Evolutionary conservation across 768 basidiomycete genomes (phyloP), one percentile per base, ranked within the genome.

Genomic region (Pleurotus pulmonarius): DNA sequence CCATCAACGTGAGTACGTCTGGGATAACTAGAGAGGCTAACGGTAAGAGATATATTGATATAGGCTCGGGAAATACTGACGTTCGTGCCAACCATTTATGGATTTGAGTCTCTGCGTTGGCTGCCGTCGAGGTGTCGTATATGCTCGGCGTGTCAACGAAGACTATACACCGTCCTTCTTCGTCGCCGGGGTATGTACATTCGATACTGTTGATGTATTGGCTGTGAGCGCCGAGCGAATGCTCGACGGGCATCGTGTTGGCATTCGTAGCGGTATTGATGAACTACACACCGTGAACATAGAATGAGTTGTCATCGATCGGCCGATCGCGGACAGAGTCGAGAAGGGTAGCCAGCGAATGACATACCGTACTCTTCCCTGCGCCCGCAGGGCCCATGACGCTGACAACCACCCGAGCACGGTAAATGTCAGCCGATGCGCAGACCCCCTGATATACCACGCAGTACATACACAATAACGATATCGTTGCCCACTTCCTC

Each of bases 361-460:
- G 22, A 57, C 56, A 16, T 44, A 59, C 59, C 20, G 59, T 49
- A 46, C 59, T 59, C 44, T 59, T 59, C 40, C 59, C 59, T 39
- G 56, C 34, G 18, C 59, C 59, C 16, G 59, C 46, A 41, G 55
- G 47, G 25, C 59, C 59, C 34, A 59, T 34, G n/a, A 59, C 34
- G 16, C 59, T 59, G 34, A 20, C 29, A 55, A 41, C 45, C 41
- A 44, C n/a, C 51, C 51, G 41, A 41, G 37, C 39, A 29, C 48
- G 40, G 5, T 11, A 3, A 49, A 40, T 12, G 37, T 56, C 24
- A 56, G 56, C 29, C 46, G 45, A n/a, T 38, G 13, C 15, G 39
- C 18, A 11, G 37, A 9, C 9, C 29, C 8, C 29, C 20, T 41
- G 25, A 39, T 16, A 53, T 11, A 39, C 39, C 24, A n/a, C 43